Evolutionary conservation across 139 green algal species (phyloP).

Genomic region (Chlamydomonas asymmetrica): DNA sequence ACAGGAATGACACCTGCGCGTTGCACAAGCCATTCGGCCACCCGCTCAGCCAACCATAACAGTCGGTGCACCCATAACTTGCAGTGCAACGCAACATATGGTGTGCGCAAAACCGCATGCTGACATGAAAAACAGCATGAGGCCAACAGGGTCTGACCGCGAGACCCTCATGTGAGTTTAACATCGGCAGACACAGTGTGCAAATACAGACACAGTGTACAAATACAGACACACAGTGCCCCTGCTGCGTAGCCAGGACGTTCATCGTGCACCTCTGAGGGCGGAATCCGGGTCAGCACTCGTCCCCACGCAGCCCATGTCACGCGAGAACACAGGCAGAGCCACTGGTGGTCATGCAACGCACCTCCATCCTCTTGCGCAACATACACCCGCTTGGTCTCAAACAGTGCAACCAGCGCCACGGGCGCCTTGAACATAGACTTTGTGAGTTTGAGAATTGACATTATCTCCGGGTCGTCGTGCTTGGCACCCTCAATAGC

Average conservation of each 20-base stretch:
- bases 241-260: too few relatives aligned
- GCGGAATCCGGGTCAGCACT: too few relatives aligned
- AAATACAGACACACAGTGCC: too few relatives aligned
- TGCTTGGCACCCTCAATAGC: constrained; percentile 9
- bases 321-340: not conserved
- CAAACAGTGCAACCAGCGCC: constrained; percentile 48
- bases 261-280: too few relatives aligned
- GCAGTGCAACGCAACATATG: not conserved
- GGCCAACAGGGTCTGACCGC: not conserved
- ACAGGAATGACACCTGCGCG: constrained; percentile 32
- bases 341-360: not conserved
- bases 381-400: constrained; percentile 41
- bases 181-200: too few relatives aligned
- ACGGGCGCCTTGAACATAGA: constrained; percentile 35
- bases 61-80: not conserved
- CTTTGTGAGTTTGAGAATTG: constrained; percentile 43
- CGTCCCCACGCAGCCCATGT: not conserved
- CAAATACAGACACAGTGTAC: too few relatives aligned
- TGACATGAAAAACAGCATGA: not conserved
- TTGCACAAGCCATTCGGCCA: not conserved
- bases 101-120: not conserved
- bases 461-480: constrained; percentile 42
- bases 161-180: not conserved
- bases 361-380: not conserved
- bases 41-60: not conserved